These are phyloP conservation scores for Elaphomyces granulatus DNA, from an alignment of 495 filamentous ascomycete species.

Conservation along the genomic window DNA sequence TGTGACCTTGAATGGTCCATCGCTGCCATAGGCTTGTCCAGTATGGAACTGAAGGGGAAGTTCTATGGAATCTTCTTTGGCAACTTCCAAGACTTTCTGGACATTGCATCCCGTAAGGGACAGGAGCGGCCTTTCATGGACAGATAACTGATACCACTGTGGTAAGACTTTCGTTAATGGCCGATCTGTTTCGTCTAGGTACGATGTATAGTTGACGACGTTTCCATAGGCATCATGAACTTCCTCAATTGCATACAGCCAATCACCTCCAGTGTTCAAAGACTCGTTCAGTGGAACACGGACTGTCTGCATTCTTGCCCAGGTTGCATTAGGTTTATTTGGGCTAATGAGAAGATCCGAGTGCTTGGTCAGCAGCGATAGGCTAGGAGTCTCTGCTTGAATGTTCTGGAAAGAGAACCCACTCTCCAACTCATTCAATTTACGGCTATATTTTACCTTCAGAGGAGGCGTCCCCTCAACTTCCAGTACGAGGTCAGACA, in stretches of 20 bases:
- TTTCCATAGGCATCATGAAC: slow-evolving; percentile 86
- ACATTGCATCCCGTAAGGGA: slow-evolving; percentile 60
- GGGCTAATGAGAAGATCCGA: slow-evolving; percentile 40
- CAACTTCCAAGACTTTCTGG: slow-evolving; percentile 64
- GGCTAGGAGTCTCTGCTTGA: slow-evolving; percentile 74
- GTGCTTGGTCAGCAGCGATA: slow-evolving; percentile 42
- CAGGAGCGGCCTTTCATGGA: slow-evolving; percentile 71
- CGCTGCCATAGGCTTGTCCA: slow-evolving; percentile 30
- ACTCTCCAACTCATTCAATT: slow-evolving; percentile 59
- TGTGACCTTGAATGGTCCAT: slow-evolving; percentile 34
- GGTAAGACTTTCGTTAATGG: slow-evolving; percentile 38
- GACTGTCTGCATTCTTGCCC: slow-evolving; percentile 64
- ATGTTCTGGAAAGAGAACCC: slow-evolving; percentile 78
- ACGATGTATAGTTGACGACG: slow-evolving; percentile 58
- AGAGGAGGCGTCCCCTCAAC: slow-evolving; percentile 86
- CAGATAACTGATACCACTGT: slow-evolving; percentile 66
- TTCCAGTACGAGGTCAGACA: slow-evolving; percentile 69
- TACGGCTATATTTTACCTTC: slow-evolving; percentile 77
- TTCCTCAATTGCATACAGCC: slow-evolving; percentile 83
- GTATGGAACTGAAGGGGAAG: slow-evolving; percentile 62
- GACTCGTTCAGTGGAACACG: slow-evolving; percentile 78
- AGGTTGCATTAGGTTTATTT: slow-evolving; percentile 47
- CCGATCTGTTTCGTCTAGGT: slow-evolving; percentile 43
- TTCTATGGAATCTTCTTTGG: slow-evolving; percentile 50
- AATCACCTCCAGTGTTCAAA: slow-evolving; percentile 57